Percentiles rank a stretch among this genome's conserved stretches.
Evolutionary conservation across 495 filamentous ascomycete genomes (phyloP).

Genomic region (Rhizodiscina lignyota): DNA sequence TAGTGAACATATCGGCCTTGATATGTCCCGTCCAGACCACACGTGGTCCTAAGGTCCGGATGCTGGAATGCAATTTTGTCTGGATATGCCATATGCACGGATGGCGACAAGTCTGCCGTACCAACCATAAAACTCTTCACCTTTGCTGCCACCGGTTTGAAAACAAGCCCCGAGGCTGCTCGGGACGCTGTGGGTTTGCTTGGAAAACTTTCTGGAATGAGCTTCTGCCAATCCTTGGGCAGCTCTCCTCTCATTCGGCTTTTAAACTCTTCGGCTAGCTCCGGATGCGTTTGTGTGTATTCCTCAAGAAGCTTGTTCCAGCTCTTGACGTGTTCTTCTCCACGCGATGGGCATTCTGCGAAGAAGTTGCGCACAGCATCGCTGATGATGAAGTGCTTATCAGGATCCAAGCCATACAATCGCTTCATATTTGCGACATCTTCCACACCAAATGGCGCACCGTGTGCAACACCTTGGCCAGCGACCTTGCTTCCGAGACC

Average conservation of each 20-base stretch:
- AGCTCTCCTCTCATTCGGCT: conserved; percentile 29
- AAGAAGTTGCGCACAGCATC: conserved; percentile 34
- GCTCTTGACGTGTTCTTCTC: conserved; percentile 23
- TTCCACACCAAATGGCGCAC: conserved; percentile 7
- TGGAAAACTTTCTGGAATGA: conserved; percentile 29
- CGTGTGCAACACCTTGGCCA: conserved; percentile 8
- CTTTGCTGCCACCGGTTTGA: conserved; percentile 30
- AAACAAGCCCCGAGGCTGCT: conserved; percentile 31
- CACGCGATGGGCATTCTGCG: conserved; percentile 22
- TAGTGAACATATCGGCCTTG: conserved; percentile 36
- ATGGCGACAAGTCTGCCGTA: conserved; percentile 40
- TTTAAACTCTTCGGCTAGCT: conserved; percentile 30
- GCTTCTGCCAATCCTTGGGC: conserved; percentile 25
- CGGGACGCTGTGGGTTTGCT: conserved; percentile 31
- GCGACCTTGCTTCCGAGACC: conserved; percentile 7
- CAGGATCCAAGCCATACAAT: conserved; percentile 4
- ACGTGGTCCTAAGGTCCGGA: conserved; percentile 27
- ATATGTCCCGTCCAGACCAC: conserved; percentile 32
- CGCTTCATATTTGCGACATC: conserved; percentile 9
- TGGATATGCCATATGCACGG: conserved; percentile 40
- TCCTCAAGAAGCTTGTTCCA: conserved; percentile 28
- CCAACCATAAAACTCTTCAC: conserved; percentile 38
- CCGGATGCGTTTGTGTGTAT: conserved; percentile 28
- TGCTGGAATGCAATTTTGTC: conserved; percentile 36
- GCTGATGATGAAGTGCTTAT: conserved; percentile 27